phyloP scores from a whole-genome alignment of 345 rosid genomes.

The Salix udensis region DNA sequence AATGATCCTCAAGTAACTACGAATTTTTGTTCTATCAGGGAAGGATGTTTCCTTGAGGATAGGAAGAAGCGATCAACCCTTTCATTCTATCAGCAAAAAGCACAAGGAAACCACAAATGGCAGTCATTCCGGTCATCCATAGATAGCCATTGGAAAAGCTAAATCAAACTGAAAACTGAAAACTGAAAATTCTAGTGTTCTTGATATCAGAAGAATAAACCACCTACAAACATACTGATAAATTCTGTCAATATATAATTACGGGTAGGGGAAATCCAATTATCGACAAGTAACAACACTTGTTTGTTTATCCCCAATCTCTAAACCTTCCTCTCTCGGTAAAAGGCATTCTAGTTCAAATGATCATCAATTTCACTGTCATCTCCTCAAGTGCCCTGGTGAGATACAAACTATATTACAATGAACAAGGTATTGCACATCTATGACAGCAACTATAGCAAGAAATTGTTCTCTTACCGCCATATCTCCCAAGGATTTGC shows the following conservation, averaged over 20 bases:
- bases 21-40: too few relatives aligned
- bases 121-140: too few relatives aligned
- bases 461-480: conserved; percentile 45
- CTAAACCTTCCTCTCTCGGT: background rate
- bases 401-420: background rate
- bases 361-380: background rate
- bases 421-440: background rate
- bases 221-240: background rate
- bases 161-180: background rate
- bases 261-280: too few relatives aligned
- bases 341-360: background rate
- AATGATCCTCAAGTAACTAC: too few relatives aligned
- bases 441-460: background rate
- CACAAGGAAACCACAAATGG: too few relatives aligned
- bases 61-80: too few relatives aligned
- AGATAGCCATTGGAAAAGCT: too few relatives aligned
- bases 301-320: background rate
- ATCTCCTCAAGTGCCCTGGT: background rate
- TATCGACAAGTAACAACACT: too few relatives aligned
- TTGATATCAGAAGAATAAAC: background rate
- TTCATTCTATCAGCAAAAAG: too few relatives aligned
- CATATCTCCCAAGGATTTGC: conserved; percentile 97
- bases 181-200: background rate
- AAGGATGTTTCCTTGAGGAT: too few relatives aligned
- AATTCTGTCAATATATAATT: too few relatives aligned